These are phyloP conservation scores for Dovyalis caffra DNA, from an alignment of 345 rosid species.

Conservation along the genomic window DNA sequence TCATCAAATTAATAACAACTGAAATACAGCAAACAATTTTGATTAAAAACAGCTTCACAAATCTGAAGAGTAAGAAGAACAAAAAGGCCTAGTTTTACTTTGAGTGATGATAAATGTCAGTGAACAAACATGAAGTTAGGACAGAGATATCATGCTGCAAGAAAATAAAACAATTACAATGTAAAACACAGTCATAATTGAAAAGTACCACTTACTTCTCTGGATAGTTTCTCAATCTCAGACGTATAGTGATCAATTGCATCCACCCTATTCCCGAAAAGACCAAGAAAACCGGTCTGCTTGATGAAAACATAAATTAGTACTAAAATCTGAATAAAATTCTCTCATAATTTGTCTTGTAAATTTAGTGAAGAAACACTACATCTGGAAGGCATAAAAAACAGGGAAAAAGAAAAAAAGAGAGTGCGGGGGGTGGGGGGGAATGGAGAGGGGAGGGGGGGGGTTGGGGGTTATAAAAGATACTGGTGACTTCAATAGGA, in stretches of 20 bases:
- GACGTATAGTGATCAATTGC: slow-evolving; percentile 66
- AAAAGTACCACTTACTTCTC: slow-evolving; percentile 44
- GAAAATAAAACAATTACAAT: neutral
- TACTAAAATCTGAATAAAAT: neutral
- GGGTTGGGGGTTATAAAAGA: too few relatives aligned
- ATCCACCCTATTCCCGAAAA: slow-evolving; percentile 66
- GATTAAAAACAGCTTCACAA: neutral
- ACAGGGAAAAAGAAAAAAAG: neutral
- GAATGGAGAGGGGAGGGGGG: too few relatives aligned
- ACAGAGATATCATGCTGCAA: neutral
- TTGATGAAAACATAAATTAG: slow-evolving; percentile 16
- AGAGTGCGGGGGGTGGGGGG: too few relatives aligned
- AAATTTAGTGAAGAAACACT: neutral
- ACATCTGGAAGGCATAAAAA: neutral
- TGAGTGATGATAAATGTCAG: slow-evolving; percentile 2
- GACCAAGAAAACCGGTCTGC: slow-evolving; percentile 77
- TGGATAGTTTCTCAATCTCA: slow-evolving; percentile 54
- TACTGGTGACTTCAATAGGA: neutral
- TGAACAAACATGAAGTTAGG: slow-evolving; percentile 1
- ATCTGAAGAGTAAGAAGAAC: neutral
- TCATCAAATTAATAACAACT: neutral
- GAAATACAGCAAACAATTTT: neutral
- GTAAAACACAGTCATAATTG: neutral
- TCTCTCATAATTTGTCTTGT: neutral
- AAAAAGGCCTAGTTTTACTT: neutral